Conservation (phyloP, 345 rosid genomes). For the Trapa bicornis region DNA sequence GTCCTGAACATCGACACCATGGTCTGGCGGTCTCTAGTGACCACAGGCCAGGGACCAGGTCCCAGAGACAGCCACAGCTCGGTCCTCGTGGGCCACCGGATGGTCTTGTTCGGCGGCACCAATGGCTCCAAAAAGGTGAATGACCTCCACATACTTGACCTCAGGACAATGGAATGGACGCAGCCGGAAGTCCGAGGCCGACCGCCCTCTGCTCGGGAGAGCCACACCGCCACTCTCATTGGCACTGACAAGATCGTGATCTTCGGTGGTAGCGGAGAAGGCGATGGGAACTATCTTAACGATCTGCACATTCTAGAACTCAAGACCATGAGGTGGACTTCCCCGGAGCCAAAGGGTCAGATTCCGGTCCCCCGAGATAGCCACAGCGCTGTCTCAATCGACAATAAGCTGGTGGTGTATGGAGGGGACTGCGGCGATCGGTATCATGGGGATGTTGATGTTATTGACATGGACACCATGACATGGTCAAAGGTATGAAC, state of each 20-base stretch:
- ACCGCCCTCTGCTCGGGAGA: conserved; percentile 55
- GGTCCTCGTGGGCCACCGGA: conserved; percentile 39
- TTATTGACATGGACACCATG: conserved; percentile 34
- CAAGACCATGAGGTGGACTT: conserved; percentile 48
- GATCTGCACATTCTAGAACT: conserved; percentile 59
- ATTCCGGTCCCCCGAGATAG: conserved; percentile 66
- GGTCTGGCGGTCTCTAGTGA: conserved; percentile 39
- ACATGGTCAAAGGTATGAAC: conserved; percentile 51
- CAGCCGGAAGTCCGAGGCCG: conserved; percentile 32
- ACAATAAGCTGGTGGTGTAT: conserved; percentile 37
- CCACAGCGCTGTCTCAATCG: conserved; percentile 43
- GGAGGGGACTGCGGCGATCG: conserved; percentile 71
- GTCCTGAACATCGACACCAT: conserved; percentile 36
- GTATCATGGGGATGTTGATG: conserved; percentile 48
- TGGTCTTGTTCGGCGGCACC: conserved; percentile 68
- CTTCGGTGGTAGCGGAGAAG: conserved; percentile 79
- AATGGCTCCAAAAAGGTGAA: conserved; percentile 63
- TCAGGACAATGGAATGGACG: conserved; percentile 42
- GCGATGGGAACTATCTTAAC: conserved; percentile 61
- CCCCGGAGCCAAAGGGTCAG: conserved; percentile 41
- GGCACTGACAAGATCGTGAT: conserved; percentile 36
- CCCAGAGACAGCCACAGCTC: conserved; percentile 74
- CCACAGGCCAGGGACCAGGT: conserved; percentile 58
- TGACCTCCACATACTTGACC: conserved; percentile 51
- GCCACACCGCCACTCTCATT: conserved; percentile 56